Evolutionary conservation across 768 basidiomycete species (phyloP), one percentile per base, ranked within the genome.

Genomic region (Coprinellus micaceus): DNA sequence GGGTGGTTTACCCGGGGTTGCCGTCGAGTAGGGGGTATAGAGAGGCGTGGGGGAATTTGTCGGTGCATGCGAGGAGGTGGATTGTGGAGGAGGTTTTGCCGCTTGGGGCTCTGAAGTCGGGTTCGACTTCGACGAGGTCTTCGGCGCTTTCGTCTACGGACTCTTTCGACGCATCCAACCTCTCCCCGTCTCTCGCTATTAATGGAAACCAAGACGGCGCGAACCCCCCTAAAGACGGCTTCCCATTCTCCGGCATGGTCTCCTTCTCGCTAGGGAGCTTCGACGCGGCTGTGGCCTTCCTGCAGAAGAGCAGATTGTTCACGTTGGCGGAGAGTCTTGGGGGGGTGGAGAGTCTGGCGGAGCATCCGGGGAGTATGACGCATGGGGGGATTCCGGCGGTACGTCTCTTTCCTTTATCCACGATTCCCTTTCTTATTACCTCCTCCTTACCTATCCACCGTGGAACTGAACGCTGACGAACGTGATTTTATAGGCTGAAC

Each of bases 231-330:
- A 70, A 33, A 77, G 80, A 25, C 1, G 91, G 89, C 0, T 89
- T 98, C 74, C 94, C 94, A 0, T 94, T 85, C 66, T 88, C 91
- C 9, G 95, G 96, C 4, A 94, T 98, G 87, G 80, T 98, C 52
- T 84, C 86, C 75, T 93, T 82, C 81, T 85, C 59, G 77, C 84
- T 77, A 72, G 83, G 45, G 74, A 89, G 83, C 1, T 67, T 72
- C 26, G 64, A 58, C 45, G 77, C 81, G 59, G 87, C 90, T 2
- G 80, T 86, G 50, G 74, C 64, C 57, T 94, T 97, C 74, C 67
- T 95, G 54, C 82, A 81, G 0, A 68, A 80, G 0, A 77, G 84
- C 3, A 69, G 81, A 25, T 66, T 95, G 30, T 94, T 94, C 65
- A 79, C 85, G 24, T 77, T 98, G 12, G 95, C 94, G 0, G 94